These are phyloP conservation scores for Eimeria necatrix DNA, from an alignment of 169 alveolate genomes.

Conservation along the genomic window DNA sequence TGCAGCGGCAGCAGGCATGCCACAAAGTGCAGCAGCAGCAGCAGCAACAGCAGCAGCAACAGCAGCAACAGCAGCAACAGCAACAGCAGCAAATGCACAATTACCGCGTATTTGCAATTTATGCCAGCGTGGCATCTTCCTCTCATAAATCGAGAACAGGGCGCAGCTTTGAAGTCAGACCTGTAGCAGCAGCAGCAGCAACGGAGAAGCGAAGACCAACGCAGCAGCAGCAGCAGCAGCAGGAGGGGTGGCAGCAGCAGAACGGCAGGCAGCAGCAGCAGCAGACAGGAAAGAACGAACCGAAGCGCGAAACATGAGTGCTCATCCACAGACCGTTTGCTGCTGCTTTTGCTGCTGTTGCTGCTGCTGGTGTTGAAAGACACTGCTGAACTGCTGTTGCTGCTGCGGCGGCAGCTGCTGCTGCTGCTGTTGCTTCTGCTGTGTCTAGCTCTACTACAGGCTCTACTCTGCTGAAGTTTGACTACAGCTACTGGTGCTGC, in stretches of 20 bases:
- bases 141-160: constrained; percentile 48
- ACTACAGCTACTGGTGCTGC: too few relatives aligned
- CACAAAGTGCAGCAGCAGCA: not conserved
- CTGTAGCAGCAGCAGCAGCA: constrained; percentile 36
- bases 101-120: constrained; percentile 50
- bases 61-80: too few relatives aligned
- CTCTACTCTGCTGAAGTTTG: not conserved
- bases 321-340: not conserved
- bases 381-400: not conserved
- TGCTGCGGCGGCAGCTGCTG: not conserved
- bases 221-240: constrained; percentile 22
- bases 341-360: constrained; percentile 2
- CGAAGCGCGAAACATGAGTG: not conserved
- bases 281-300: not conserved
- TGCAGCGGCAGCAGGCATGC: not conserved
- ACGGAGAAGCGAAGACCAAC: not conserved
- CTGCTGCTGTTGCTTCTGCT: constrained; percentile 6
- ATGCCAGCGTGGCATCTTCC: constrained; percentile 47
- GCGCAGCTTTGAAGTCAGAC: constrained; percentile 35
- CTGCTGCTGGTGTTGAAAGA: not conserved
- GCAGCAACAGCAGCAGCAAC: not conserved
- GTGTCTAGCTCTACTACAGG: not conserved
- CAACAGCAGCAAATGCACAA: not conserved
- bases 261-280: not conserved
- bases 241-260: not conserved